Conservation (phyloP, 2,329 filamentous ascomycete genomes). For the Verticillium klebahnii region DNA sequence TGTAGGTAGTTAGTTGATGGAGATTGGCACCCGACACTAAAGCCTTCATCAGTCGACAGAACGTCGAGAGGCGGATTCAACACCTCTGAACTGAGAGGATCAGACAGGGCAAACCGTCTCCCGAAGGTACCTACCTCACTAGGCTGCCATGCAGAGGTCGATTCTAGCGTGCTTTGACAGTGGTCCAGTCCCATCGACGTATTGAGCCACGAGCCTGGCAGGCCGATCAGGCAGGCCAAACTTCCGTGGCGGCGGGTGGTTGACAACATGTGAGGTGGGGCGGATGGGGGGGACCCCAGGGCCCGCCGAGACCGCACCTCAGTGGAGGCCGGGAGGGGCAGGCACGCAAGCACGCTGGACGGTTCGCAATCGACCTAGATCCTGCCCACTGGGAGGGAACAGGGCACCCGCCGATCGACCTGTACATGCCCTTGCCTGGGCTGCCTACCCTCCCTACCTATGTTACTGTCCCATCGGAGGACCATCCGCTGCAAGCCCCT, state of each 20-base stretch:
- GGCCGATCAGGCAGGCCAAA: background rate
- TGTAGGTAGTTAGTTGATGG: too few species aligned
- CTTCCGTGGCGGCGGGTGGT: background rate
- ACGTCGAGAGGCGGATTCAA: too few species aligned
- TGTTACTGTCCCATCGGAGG: background rate
- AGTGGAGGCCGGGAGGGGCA: background rate
- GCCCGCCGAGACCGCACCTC: background rate
- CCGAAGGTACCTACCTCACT: background rate
- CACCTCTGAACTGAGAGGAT: background rate
- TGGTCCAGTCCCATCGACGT: background rate
- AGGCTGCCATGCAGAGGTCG: background rate
- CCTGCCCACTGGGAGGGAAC: background rate
- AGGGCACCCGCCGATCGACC: background rate
- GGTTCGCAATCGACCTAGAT: background rate
- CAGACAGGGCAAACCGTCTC: background rate
- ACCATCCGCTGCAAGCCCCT: background rate
- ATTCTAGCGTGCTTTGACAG: background rate
- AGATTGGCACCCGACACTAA: too few species aligned
- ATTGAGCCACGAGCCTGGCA: background rate
- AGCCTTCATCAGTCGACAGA: too few species aligned
- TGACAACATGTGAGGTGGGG: background rate
- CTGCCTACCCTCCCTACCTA: background rate
- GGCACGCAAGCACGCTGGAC: background rate
- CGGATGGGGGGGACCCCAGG: background rate
- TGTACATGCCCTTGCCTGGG: background rate